Conservation (phyloP, 148 eudicot species). For the Euryodendron excelsum region DNA sequence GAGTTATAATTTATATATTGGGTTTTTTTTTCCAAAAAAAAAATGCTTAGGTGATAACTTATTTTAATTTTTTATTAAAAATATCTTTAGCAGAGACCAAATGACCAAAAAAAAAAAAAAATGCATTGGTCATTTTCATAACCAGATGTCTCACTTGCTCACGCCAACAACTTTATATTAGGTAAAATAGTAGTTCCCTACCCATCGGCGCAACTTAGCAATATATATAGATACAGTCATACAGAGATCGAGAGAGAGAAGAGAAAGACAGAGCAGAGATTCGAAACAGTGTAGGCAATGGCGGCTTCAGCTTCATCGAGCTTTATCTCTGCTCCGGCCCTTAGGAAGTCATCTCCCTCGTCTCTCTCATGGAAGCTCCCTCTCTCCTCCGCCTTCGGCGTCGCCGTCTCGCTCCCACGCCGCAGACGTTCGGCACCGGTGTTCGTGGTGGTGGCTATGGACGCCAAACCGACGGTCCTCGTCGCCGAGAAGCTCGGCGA, state of each 20-base stretch:
- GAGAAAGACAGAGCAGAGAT: neutral
- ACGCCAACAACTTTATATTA: too few relatives aligned
- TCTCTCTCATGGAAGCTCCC: slow-evolving; percentile 31
- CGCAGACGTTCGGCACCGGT: slow-evolving; percentile 11
- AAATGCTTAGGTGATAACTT: too few relatives aligned
- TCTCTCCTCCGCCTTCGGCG: slow-evolving; percentile 32
- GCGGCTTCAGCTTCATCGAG: slow-evolving; percentile 26
- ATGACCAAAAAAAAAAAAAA: too few relatives aligned
- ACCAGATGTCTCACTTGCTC: too few relatives aligned
- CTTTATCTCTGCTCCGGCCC: slow-evolving; percentile 9
- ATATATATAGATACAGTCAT: too few relatives aligned
- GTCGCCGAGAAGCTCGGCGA: slow-evolving; percentile 88
- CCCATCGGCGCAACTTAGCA: too few relatives aligned
- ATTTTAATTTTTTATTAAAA: too few relatives aligned
- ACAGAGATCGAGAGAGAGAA: neutral
- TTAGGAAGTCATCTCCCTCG: slow-evolving; percentile 26
- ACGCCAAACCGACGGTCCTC: slow-evolving; percentile 73
- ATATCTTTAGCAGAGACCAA: too few relatives aligned
- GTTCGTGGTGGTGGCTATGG: slow-evolving; percentile 35
- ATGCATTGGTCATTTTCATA: too few relatives aligned
- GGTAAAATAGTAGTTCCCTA: too few relatives aligned
- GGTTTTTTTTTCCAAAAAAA: too few relatives aligned
- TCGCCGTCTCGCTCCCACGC: slow-evolving; percentile 22
- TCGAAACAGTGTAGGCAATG: slow-evolving; percentile 7
- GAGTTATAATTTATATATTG: too few relatives aligned